Conservation (phyloP, 257 asterid species). For the Nicotiana attenuata region DNA sequence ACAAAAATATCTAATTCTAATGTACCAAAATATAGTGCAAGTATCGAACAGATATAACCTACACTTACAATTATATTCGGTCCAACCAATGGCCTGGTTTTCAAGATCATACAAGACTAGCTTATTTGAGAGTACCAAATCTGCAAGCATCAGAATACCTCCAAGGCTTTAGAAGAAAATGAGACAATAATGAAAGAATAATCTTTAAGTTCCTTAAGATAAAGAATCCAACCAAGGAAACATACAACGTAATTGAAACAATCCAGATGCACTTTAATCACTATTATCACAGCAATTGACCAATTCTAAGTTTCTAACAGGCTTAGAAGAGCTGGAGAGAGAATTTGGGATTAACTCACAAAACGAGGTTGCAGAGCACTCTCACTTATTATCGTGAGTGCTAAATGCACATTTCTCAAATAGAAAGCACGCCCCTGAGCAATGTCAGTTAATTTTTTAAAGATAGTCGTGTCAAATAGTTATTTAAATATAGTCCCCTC, state of each 20-base stretch:
- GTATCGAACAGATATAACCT: not conserved
- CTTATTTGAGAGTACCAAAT: constrained; percentile 88
- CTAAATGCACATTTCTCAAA: not conserved
- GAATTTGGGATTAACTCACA: not conserved
- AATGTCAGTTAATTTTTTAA: not conserved
- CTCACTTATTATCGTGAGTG: not conserved
- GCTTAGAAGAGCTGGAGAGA: not conserved
- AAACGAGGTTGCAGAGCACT: not conserved
- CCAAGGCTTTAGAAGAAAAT: not conserved
- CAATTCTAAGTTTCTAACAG: not conserved
- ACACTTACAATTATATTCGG: constrained; percentile 90
- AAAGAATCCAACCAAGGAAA: not conserved
- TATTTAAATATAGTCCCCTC: not conserved
- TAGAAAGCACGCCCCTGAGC: not conserved
- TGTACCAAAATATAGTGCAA: not conserved
- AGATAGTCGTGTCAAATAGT: not conserved
- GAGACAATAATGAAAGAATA: not conserved
- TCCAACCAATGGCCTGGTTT: constrained; percentile 95
- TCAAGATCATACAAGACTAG: constrained; percentile 89
- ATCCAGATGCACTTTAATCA: not conserved
- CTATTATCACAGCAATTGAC: not conserved
- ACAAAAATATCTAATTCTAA: not conserved
- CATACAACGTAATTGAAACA: not conserved
- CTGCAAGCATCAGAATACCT: constrained; percentile 41
- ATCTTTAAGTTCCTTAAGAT: not conserved